Percentiles rank a stretch among this genome's conserved stretches.
Evolutionary conservation across 1,139 yeast species (phyloP).

Genomic region (Candida smagusa): DNA sequence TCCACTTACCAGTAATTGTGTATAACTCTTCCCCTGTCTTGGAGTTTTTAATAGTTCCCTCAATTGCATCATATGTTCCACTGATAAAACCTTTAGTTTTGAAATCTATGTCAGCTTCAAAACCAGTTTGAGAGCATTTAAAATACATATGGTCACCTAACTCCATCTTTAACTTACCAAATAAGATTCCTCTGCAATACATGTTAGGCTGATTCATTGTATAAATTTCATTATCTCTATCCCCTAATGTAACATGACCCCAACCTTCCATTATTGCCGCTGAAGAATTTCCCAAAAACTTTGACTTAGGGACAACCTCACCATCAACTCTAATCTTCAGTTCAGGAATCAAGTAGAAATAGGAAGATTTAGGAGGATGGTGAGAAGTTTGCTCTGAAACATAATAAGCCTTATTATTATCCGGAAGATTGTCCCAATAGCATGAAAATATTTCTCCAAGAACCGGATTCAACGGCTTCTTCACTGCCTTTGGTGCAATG

Average conservation of each 20-base stretch:
- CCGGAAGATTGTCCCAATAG: conserved; percentile 85
- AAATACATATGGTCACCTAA: conserved; percentile 87
- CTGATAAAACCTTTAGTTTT: conserved; percentile 92
- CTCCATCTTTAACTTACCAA: conserved; percentile 87
- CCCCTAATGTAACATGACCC: conserved; percentile 68
- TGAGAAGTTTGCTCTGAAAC: conserved; percentile 94
- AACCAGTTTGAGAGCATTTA: conserved; percentile 57
- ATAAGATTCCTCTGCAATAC: conserved; percentile 90
- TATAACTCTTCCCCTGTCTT: conserved; percentile 55
- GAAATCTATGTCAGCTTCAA: conserved; percentile 82
- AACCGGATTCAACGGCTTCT: conserved; percentile 93
- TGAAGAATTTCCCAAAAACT: conserved; percentile 89
- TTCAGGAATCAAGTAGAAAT: conserved; percentile 83
- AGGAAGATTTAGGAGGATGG: conserved; percentile 97
- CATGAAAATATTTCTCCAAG: conserved; percentile 87
- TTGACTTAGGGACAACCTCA: conserved; percentile 78
- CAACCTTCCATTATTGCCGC: conserved; percentile 97
- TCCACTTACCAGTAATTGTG: conserved; percentile 89
- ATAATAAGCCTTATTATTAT: conserved; percentile 67
- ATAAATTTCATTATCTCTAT: conserved; percentile 55
- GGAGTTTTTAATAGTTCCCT: conserved; percentile 61
- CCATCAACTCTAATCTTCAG: conserved; percentile 86
- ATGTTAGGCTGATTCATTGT: conserved; percentile 89
- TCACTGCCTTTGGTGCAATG: conserved; percentile 96
- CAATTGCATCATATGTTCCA: conserved; percentile 88